phyloP scores from a whole-genome alignment of 345 rosid species.

The Erucastrum elatum region DNA sequence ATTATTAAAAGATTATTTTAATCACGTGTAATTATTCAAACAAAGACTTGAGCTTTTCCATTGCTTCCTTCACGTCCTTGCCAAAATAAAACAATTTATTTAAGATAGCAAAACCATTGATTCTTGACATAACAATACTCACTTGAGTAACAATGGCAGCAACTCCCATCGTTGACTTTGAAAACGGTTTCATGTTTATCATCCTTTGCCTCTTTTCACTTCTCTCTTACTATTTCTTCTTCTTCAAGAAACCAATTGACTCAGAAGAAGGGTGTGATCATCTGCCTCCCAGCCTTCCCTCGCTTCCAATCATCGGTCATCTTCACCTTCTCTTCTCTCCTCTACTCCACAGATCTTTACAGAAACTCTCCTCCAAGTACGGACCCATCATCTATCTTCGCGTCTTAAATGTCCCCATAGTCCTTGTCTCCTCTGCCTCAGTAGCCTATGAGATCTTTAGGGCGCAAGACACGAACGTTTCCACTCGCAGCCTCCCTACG shows the following conservation, averaged over 20 bases:
- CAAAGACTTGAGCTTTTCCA: too few species aligned
- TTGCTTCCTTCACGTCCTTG: background rate
- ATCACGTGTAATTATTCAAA: too few species aligned
- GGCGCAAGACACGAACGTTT: too few species aligned
- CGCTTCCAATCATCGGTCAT: background rate
- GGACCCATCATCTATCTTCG: background rate
- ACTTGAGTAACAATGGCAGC: too few species aligned
- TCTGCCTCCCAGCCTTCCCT: background rate
- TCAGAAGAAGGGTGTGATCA: background rate
- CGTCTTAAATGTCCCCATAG: background rate
- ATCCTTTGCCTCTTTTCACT: background rate
- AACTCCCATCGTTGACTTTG: too few species aligned
- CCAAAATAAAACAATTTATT: background rate
- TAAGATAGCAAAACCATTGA: background rate
- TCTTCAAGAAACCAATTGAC: background rate
- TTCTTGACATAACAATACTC: too few species aligned
- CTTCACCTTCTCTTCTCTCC: background rate
- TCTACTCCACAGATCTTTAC: background rate
- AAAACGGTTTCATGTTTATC: too few species aligned
- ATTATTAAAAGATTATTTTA: too few species aligned
- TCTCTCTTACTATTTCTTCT: background rate
- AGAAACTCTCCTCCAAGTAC: background rate
- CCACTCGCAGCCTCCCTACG: background rate
- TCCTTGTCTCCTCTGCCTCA: background rate
- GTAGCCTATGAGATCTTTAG: too few species aligned